These are phyloP conservation scores for Cercospora beticola DNA, from an alignment of 2,329 filamentous ascomycete species.

Conservation along the genomic window DNA sequence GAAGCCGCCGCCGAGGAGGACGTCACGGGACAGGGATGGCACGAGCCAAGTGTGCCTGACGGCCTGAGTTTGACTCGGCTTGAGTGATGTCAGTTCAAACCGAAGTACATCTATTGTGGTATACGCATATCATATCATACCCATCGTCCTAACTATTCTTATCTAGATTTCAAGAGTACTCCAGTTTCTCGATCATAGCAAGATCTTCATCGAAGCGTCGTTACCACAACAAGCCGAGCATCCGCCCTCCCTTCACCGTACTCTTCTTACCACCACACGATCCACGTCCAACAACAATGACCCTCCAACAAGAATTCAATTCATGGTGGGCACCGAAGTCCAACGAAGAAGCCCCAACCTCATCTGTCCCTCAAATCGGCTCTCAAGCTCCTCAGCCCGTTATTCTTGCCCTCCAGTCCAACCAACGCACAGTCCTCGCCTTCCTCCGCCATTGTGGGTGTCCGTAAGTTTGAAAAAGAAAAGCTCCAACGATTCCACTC, in stretches of 20 bases:
- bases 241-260: neutral
- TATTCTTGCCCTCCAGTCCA: conserved; percentile 54
- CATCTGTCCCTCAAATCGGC: conserved; percentile 50
- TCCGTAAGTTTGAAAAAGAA: conserved; percentile 43
- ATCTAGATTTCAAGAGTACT: neutral
- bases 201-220: neutral
- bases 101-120: neutral
- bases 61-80: neutral
- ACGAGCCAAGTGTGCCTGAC: neutral
- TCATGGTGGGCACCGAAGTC: conserved; percentile 44
- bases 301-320: conserved; percentile 38
- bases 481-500: neutral
- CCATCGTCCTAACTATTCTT: neutral
- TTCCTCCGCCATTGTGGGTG: conserved; percentile 74
- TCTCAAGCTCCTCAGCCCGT: conserved; percentile 56
- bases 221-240: neutral
- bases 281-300: conserved; percentile 17
- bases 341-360: conserved; percentile 23
- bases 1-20: neutral
- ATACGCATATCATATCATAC: neutral
- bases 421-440: conserved; percentile 60
- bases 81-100: neutral
- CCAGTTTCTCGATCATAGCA: neutral
- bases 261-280: neutral
- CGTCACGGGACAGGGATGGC: conserved; percentile 1